Evolutionary conservation across 306 rosid genomes (phyloP), one percentile per base, ranked within the genome.

Genomic region (Abrus precatorius): DNA sequence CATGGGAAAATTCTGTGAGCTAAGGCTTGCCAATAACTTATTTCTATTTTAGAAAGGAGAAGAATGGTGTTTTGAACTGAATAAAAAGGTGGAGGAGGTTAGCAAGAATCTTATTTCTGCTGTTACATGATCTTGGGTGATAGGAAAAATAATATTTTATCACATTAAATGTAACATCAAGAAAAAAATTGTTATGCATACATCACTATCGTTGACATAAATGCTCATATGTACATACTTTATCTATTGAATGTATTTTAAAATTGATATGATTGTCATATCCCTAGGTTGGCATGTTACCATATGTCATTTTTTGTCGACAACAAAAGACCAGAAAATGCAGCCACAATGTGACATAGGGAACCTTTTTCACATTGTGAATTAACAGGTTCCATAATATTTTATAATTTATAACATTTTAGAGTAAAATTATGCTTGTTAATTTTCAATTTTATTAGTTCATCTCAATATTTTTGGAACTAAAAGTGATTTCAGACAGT

Each of bases 51-150:
- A 5, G 36, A 72, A n/a, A 38, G 14, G 49, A 72, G 32, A 50
- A 71, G 6, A 13, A 34, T 50, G 14, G 56, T 11, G 38, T 2
- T 69, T 69, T 72, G 33, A 34, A 36, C 63, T n/a, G 64, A 48
- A 69, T 14, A 13, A 72, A 36, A 53, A 72, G 43, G 36, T 6
- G 8, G 45, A 14, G 32, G 9, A 70, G 30, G 13, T 34, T 10
- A 61, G 28, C 38, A 14, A 82, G 50, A 71, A 65, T 33, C 74
- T 52, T 49, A 43, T 41, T 30, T 56, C 7, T 9, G 40, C 29
- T 29, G 57, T 50, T 54, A 56, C 55, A 65, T 72, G 55, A 77
- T 56, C 59, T 44, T 49, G 2, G 4, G 43, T 61, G 78, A 47
- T 41, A 72, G 32, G 38, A 29, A 44, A 20, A 59, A 65, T 28